Conservation (phyloP, 1,139 yeast species). For the Saccharomycopsis phalli region DNA sequence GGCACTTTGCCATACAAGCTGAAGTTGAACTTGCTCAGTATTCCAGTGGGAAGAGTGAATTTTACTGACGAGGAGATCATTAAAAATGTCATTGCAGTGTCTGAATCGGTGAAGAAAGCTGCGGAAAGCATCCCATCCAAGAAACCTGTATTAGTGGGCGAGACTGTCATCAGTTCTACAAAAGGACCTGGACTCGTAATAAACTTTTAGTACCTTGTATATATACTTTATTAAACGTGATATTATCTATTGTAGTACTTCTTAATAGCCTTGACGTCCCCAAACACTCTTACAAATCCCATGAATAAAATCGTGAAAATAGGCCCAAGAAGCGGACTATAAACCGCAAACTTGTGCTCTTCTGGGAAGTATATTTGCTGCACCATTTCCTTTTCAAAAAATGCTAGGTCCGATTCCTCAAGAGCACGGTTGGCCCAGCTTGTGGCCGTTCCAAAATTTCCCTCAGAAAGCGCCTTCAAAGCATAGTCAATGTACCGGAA, state of each 20-base stretch:
- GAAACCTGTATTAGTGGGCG: constrained; percentile 64
- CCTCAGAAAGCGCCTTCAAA: constrained; percentile 22
- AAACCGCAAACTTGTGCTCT: constrained; percentile 90
- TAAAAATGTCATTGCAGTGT: constrained; percentile 62
- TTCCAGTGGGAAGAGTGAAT: constrained; percentile 72
- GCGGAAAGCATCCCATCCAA: constrained; percentile 49
- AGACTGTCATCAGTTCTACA: constrained; percentile 60
- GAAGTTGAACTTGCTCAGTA: constrained; percentile 46
- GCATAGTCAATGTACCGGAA: constrained; percentile 32
- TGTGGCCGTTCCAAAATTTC: constrained; percentile 6
- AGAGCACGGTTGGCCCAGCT: constrained; percentile 40
- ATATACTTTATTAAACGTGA: not conserved
- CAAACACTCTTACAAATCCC: constrained; percentile 40
- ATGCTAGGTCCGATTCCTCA: constrained; percentile 56
- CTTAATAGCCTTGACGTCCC: constrained; percentile 26
- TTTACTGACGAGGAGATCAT: constrained; percentile 73
- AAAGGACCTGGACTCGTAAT: constrained; percentile 77
- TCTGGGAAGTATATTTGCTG: constrained; percentile 92
- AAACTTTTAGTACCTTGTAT: constrained; percentile 33
- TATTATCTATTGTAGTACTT: constrained; percentile 2
- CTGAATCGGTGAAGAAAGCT: constrained; percentile 53
- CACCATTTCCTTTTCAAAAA: constrained; percentile 90
- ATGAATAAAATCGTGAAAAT: constrained; percentile 57
- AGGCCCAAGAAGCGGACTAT: constrained; percentile 84
- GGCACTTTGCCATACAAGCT: constrained; percentile 74